Evolutionary conservation across 768 basidiomycete genomes (phyloP).

Genomic region (Mycena galericulata): DNA sequence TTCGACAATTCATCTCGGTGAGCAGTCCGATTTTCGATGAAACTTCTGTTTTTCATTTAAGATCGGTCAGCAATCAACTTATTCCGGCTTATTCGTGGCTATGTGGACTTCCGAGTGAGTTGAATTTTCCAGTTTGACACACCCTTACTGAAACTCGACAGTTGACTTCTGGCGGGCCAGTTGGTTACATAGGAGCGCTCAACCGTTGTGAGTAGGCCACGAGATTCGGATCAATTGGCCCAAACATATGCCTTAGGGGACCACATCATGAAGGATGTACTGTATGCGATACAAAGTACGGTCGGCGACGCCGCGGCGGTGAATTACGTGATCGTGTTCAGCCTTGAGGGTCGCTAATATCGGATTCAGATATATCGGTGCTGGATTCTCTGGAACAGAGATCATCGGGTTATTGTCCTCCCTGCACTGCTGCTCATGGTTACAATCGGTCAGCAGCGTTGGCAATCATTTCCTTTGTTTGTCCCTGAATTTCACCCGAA

Average conservation of each 20-base stretch:
- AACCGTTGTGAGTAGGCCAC: neutral
- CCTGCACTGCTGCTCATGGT: slow-evolving; percentile 15
- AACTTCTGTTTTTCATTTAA: neutral
- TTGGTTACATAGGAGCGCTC: slow-evolving; percentile 26
- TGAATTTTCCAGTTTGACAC: too few species aligned
- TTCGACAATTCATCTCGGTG: neutral
- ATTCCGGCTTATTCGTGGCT: slow-evolving; percentile 28
- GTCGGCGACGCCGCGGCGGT: too few species aligned
- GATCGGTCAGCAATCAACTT: slow-evolving; percentile 17
- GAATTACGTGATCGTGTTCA: too few species aligned
- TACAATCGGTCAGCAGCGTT: too few species aligned
- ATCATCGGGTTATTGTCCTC: slow-evolving; percentile 25
- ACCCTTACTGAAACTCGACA: too few species aligned
- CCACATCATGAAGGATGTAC: slow-evolving; percentile 31
- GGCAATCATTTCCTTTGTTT: too few species aligned
- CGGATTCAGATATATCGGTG: too few species aligned
- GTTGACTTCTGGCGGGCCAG: slow-evolving; percentile 28
- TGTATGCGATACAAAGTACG: slow-evolving; percentile 7
- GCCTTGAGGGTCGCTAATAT: slow-evolving; percentile 30
- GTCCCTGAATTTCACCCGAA: too few species aligned
- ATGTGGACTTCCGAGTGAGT: slow-evolving; percentile 26
- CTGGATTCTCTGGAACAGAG: slow-evolving; percentile 34
- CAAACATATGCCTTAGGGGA: slow-evolving; percentile 6
- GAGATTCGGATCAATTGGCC: neutral
- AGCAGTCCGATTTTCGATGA: neutral